These are phyloP conservation scores for Paracamarosporium sp. DNA, from an alignment of 2,329 filamentous ascomycete genomes.

Conservation along the genomic window DNA sequence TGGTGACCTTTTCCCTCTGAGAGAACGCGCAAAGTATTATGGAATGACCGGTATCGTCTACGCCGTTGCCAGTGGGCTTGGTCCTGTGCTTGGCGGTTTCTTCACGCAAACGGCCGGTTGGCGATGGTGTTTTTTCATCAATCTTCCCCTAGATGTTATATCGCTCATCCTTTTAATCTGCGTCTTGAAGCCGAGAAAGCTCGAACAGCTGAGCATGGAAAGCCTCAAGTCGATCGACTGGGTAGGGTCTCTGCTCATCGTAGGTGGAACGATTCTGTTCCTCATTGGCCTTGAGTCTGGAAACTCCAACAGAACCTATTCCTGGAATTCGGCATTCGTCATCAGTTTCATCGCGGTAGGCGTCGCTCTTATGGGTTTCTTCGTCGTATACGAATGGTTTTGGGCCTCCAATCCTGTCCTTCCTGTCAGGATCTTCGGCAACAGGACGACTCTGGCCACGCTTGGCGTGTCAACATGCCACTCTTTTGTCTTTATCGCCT, in stretches of 20 bases:
- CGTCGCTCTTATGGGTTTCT: conserved; percentile 64
- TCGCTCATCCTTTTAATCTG: no score
- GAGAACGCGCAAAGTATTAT: conserved; percentile 40
- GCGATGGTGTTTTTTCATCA: background rate
- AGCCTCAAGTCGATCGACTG: conserved; percentile 58
- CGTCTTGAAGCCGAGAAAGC: no score
- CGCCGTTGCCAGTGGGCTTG: conserved; percentile 56
- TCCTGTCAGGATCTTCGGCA: conserved; percentile 71
- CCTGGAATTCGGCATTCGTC: conserved; percentile 75
- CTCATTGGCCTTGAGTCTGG: conserved; percentile 79
- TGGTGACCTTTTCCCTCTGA: background rate
- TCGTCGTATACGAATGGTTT: conserved; percentile 73
- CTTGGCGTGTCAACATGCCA: conserved; percentile 50
- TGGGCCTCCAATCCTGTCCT: conserved; percentile 77
- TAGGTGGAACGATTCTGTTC: conserved; percentile 51
- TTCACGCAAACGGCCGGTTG: background rate
- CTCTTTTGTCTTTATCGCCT: conserved; percentile 57
- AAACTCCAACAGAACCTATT: conserved; percentile 70
- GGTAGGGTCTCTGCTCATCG: conserved; percentile 54
- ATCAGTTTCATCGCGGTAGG: conserved; percentile 79
- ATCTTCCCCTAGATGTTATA: no score
- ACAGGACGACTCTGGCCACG: conserved; percentile 62
- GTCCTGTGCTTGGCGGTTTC: conserved; percentile 59
- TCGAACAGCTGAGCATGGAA: no score
- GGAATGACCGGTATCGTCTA: conserved; percentile 57